phyloP scores from a whole-genome alignment of 257 asterid genomes.

The Jacaranda copaia region DNA sequence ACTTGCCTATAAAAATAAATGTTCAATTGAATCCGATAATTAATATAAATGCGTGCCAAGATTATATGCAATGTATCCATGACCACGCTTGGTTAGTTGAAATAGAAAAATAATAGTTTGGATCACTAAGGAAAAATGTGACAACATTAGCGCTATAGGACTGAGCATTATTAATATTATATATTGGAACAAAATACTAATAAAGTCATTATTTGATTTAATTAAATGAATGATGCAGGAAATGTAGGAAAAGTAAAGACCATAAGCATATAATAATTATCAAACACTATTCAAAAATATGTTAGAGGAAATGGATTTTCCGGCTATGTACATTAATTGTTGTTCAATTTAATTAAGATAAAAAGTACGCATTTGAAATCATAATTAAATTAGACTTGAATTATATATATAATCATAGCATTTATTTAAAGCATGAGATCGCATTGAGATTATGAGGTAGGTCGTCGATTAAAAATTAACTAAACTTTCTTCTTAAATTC shows the following conservation, averaged over 20 bases:
- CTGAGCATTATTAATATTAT: background rate
- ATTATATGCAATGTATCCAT: too few relatives aligned
- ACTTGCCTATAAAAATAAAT: background rate
- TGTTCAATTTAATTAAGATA: constrained; percentile 10
- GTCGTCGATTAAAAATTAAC: background rate
- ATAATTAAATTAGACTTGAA: constrained; percentile 13
- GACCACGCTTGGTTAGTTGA: background rate
- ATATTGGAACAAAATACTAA: background rate
- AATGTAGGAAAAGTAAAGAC: background rate
- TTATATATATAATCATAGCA: background rate
- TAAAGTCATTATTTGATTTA: constrained; percentile 2
- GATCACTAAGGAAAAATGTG: constrained; percentile 24
- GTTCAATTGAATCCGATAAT: background rate
- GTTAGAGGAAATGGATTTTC: background rate
- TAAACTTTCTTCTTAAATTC: background rate
- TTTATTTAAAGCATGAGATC: background rate
- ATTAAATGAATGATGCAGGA: too few relatives aligned
- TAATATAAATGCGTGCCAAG: background rate
- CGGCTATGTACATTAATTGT: background rate
- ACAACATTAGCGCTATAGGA: constrained; percentile 23
- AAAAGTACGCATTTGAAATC: background rate
- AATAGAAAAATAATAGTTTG: background rate
- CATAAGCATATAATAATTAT: background rate
- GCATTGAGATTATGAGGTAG: background rate
- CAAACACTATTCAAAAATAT: constrained; percentile 14